Conservation (phyloP, 352 stramenopile species). For the Phytophthora pinifolia region DNA sequence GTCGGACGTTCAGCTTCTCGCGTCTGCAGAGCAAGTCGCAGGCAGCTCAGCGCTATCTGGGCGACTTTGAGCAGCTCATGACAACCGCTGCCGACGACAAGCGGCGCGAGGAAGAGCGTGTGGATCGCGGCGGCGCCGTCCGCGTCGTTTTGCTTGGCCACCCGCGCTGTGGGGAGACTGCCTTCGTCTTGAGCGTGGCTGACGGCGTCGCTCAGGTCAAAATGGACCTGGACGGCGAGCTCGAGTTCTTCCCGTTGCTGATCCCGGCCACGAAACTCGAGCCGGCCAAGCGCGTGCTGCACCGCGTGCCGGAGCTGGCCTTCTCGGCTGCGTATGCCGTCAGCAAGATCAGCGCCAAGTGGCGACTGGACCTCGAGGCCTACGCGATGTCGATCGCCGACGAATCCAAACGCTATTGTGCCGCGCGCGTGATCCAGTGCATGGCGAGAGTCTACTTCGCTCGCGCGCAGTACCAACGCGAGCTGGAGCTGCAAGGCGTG, state of each 20-base stretch:
- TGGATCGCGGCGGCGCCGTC: constrained; percentile 57
- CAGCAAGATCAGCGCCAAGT: constrained; percentile 45
- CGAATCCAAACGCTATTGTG: constrained; percentile 69
- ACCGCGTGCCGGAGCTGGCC: constrained; percentile 56
- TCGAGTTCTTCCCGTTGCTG: constrained; percentile 79
- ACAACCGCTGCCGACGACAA: constrained; percentile 40
- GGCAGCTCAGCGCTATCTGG: constrained; percentile 55
- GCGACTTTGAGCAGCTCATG: constrained; percentile 63
- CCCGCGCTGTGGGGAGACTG: constrained; percentile 74
- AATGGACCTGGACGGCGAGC: constrained; percentile 71
- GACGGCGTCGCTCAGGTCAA: constrained; percentile 77
- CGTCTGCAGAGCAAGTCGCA: constrained; percentile 44
- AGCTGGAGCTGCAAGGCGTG: constrained; percentile 69
- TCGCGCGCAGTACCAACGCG: constrained; percentile 55
- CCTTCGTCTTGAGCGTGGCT: constrained; percentile 62
- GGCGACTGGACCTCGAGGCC: constrained; percentile 54
- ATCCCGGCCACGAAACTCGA: constrained; percentile 63
- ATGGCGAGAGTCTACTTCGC: constrained; percentile 68
- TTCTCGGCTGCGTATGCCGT: constrained; percentile 55
- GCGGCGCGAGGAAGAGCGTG: constrained; percentile 33
- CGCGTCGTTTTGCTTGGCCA: constrained; percentile 77
- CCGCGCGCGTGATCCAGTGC: constrained; percentile 74
- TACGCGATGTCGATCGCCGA: constrained; percentile 64
- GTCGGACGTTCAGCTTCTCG: constrained; percentile 18
- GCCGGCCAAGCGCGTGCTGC: constrained; percentile 51